These are phyloP conservation scores for Stachybotrys echinatus DNA, from an alignment of 2,329 filamentous ascomycete species.

Conservation along the genomic window DNA sequence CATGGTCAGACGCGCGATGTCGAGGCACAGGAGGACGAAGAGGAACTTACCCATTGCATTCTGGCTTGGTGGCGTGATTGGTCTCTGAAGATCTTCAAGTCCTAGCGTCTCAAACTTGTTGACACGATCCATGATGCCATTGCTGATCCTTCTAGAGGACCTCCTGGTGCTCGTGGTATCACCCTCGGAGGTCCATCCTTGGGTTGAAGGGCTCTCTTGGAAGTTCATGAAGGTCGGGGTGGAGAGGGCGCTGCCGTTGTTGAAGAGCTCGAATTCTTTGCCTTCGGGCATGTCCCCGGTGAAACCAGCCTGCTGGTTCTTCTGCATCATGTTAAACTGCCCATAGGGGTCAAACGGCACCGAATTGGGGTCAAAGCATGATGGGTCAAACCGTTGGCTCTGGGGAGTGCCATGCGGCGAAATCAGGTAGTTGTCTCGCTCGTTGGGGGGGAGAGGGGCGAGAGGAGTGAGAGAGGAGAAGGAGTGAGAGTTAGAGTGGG, in stretches of 20 bases:
- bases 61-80: conserved; percentile 58
- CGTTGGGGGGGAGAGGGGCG: conserved; percentile 24
- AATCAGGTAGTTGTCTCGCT: conserved; percentile 51
- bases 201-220: conserved; percentile 37
- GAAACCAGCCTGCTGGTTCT: conserved; percentile 40
- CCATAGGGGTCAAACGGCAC: conserved; percentile 43
- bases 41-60: conserved; percentile 49
- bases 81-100: conserved; percentile 40
- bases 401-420: conserved; percentile 53
- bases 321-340: conserved; percentile 38
- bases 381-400: conserved; percentile 45
- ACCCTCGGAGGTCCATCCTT: conserved; percentile 47
- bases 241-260: conserved; percentile 38
- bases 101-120: conserved; percentile 52
- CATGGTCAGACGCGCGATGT: background rate
- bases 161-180: conserved; percentile 37
- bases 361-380: conserved; percentile 37
- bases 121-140: conserved; percentile 56
- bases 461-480: conserved; percentile 9
- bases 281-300: conserved; percentile 32
- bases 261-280: conserved; percentile 47
- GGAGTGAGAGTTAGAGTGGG: background rate
- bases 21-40: conserved; percentile 3
- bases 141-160: conserved; percentile 47
- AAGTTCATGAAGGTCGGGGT: conserved; percentile 47